Base-by-base conservation (phyloP, 2,329 filamentous ascomycete genomes). In the Niveomyces coronatus region DNA sequence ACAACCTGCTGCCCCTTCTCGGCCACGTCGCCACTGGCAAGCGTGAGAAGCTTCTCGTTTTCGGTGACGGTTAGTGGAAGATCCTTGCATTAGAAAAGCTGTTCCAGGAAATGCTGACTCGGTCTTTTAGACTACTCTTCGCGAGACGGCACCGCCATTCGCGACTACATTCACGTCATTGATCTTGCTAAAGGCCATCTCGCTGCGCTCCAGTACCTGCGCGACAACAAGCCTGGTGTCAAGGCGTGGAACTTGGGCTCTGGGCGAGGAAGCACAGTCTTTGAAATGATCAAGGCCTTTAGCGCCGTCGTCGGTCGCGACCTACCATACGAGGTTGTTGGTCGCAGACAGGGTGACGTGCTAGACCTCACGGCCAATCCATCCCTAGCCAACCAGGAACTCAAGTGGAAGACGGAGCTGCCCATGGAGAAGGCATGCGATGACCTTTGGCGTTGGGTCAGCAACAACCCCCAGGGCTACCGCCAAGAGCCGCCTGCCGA, bases 241-340 rank as follows among this genome's bases (percentile, higher is more conserved):
- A 83, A 85, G 58, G 88, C 87, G 40, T 98, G 89, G 89, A 98
- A 98, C 65, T 62, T 98, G 49, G 93, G 93, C 42, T 94, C 88
- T 1, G 91, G 91, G 44, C 85, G 82, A 51, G 91, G 91, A 50
- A 93, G 83, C 63, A 98, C 91, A 16, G 91, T 98, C 41, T 91
- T 88, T 56, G 88, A 98, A 60, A 98, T 98, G 69, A 80, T 98
- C 74, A 85, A 89, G 50, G 88, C 91, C 38, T 98, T 98, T 68
- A 84, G 79, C 64, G 64, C 75, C 35, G 86, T 85, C 14, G 88
- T 95, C 16, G 91, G 91, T 45, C 82, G 79, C 35, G 78, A 91
- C 41, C 72, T 98, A 18, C 74, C 82, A 26, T 96, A 96, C 65
- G 73, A 95, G 58, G 82, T 96, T 42, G 84, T 82, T 8, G 78